These are phyloP conservation scores for Aspergillus felis DNA, from an alignment of 2,329 filamentous ascomycete species.

Conservation along the genomic window DNA sequence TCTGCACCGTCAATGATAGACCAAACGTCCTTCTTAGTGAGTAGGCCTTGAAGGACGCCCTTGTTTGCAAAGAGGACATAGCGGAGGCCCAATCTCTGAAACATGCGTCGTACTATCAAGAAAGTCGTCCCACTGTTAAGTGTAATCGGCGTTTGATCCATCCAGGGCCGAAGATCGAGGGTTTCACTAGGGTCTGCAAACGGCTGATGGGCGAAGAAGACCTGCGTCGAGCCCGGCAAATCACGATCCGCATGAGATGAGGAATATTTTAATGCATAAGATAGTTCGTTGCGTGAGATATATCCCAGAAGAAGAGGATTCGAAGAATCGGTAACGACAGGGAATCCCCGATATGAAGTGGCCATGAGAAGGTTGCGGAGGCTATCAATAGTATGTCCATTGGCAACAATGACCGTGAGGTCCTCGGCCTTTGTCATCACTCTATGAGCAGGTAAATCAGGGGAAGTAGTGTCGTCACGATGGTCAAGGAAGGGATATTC, in stretches of 20 bases:
- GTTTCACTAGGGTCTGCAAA: constrained; percentile 72
- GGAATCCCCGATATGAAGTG: constrained; percentile 84
- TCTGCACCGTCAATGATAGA: constrained; percentile 79
- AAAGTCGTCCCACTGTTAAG: constrained; percentile 72
- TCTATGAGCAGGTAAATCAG: constrained; percentile 78
- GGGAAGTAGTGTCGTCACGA: constrained; percentile 71
- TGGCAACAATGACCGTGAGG: constrained; percentile 79
- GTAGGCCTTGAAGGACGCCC: constrained; percentile 74
- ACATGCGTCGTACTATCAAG: constrained; percentile 84
- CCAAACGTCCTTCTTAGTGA: constrained; percentile 98
- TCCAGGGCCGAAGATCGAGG: constrained; percentile 91
- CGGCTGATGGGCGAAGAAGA: constrained; percentile 79
- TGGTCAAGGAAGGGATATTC: constrained; percentile 95
- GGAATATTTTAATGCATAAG: constrained; percentile 70
- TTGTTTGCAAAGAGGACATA: constrained; percentile 85
- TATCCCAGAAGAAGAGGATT: constrained; percentile 83
- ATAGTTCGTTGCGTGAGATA: constrained; percentile 85
- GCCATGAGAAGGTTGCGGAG: constrained; percentile 67
- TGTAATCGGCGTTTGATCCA: constrained; percentile 97
- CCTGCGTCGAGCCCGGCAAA: constrained; percentile 68
- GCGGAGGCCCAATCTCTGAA: constrained; percentile 86
- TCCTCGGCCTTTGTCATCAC: constrained; percentile 94
- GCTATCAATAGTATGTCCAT: constrained; percentile 78
- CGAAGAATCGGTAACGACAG: constrained; percentile 74
- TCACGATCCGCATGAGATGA: constrained; percentile 43